Base-by-base conservation (phyloP, 306 rosid species). In the Medicago arabica region DNA sequence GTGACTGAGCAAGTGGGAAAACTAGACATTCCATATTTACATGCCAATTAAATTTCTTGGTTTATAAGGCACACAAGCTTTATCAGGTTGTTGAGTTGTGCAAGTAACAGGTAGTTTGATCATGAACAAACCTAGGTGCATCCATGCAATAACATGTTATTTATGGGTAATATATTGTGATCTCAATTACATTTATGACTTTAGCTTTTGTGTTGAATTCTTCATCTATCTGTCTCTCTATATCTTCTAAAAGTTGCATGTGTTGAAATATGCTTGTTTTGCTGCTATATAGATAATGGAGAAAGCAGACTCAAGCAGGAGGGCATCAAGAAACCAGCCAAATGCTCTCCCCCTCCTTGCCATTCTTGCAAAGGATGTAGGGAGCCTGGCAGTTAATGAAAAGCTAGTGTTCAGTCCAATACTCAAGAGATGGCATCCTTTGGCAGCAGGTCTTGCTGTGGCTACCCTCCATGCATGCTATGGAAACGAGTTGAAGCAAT, bases 401-500 rank as follows among this genome's bases (percentile, higher is more conserved):
- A 95, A 88, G 86, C 79, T 80, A 76, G 82, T 92, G 57, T 95
- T 92, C 85, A 95, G 99, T 85, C 97, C 97, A 66, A 92, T 92
- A 81, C 75, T 95, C 62, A 92, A 90, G 87, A 88, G 87, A 83
- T 92, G 99, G 97, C 99, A 95, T 87, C 91, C 99, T 78, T 84
- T 92, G 75, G 86, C 99, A 31, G 99, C 97, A 4, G 97, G 97
- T 66, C 91, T 92, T 87, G 97, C 97, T 74, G 96, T 95, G 82
- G 99, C 97, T 74, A 95, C 99, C 40, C 97, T 95, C 77, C 97
- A 95, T 69, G 84, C 85, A 64, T 95, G 99, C 85, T 95, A 90
- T 77, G 97, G 92, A 13, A 95, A 92, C 38, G 99, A 95, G 81
- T 72, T 95, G 66, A 92, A 90, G 77, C 99, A 95, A 78, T 95